A percentile compares a stretch with the other conserved stretches of the same genome.
These are phyloP conservation scores for Lagenaria siceraria DNA, from an alignment of 306 rosid genomes.

Conservation along the genomic window DNA sequence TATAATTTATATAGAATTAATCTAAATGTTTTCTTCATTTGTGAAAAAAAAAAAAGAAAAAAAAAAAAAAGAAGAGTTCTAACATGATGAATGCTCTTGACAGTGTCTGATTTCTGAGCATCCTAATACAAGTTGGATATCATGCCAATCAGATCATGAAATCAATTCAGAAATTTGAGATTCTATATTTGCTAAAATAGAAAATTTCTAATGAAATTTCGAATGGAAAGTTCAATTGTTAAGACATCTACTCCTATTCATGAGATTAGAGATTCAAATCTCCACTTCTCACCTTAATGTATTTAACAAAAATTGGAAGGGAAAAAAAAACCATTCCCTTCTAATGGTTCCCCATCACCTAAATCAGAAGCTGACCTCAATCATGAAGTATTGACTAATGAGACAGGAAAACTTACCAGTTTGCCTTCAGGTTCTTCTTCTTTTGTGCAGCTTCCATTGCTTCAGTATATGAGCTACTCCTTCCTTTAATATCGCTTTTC, in stretches of 20 bases:
- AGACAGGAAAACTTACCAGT: background rate
- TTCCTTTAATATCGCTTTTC: conserved; percentile 51
- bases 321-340: background rate
- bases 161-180: background rate
- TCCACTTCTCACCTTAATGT: background rate
- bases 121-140: background rate
- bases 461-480: conserved; percentile 28
- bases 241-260: background rate
- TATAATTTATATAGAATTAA: background rate
- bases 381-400: background rate
- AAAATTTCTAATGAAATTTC: background rate
- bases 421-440: conserved; percentile 20
- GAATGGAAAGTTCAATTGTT: background rate
- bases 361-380: background rate
- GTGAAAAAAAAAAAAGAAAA: background rate
- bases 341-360: background rate
- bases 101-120: background rate
- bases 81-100: background rate
- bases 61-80: background rate
- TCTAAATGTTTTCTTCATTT: background rate
- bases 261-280: background rate
- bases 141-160: background rate
- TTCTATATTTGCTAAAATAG: background rate
- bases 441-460: conserved; percentile 31
- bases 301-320: background rate